Percentiles rank a stretch among this genome's conserved stretches.
phyloP scores from a whole-genome alignment of 257 asterid genomes.

The Nicotiana tomentosiformis region DNA sequence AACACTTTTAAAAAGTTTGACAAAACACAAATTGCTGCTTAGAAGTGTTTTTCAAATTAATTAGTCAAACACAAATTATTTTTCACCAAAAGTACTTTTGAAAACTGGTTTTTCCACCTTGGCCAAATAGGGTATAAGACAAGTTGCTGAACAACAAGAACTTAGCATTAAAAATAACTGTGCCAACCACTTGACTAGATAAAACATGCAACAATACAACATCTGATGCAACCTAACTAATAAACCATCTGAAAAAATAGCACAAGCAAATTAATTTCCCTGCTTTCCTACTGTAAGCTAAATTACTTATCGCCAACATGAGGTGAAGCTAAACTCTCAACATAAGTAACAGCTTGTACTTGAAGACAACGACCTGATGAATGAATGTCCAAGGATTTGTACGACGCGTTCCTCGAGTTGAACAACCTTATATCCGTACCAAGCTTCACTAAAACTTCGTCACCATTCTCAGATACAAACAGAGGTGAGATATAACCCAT shows the following conservation, averaged over 20 bases:
- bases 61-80: too few species aligned
- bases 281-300: neutral
- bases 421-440: conserved; percentile 13
- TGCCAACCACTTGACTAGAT: neutral
- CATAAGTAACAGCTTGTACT: conserved; percentile 13
- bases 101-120: too few species aligned
- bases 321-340: conserved; percentile 23
- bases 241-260: neutral
- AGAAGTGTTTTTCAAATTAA: too few species aligned
- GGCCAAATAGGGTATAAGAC: neutral
- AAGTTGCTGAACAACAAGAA: neutral
- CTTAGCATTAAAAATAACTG: neutral
- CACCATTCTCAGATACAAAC: conserved; percentile 25
- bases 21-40: too few species aligned
- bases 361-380: neutral
- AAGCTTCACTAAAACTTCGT: conserved; percentile 9
- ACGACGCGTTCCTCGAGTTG: neutral
- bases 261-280: neutral
- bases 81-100: too few species aligned
- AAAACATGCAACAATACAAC: neutral
- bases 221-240: neutral
- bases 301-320: neutral
- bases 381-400: neutral
- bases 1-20: too few species aligned
- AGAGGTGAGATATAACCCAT: neutral